These are phyloP conservation scores for Phoenix roebelenii DNA, from an alignment of 176 grass and related monocot species.

Conservation along the genomic window DNA sequence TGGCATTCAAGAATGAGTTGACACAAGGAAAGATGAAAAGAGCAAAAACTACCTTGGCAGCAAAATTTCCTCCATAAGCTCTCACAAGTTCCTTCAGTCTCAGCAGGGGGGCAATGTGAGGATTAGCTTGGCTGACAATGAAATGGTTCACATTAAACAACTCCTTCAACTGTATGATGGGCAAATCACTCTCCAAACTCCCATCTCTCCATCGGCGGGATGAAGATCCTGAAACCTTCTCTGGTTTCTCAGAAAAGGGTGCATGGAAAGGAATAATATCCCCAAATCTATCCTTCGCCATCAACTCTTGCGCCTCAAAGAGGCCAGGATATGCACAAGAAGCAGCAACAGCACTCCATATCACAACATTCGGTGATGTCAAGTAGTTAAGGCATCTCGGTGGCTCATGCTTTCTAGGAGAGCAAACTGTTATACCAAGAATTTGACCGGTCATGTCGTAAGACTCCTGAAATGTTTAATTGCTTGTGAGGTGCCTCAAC, in stretches of 20 bases:
- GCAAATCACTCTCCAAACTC: constrained; percentile 89
- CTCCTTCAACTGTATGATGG: constrained; percentile 74
- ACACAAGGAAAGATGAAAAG: neutral
- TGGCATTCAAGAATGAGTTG: too few relatives aligned
- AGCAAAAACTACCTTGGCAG: constrained; percentile 58
- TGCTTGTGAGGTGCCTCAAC: constrained; percentile 73
- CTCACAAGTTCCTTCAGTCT: constrained; percentile 74
- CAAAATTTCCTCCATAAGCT: constrained; percentile 74
- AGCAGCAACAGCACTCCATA: constrained; percentile 89
- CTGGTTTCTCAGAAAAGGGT: constrained; percentile 38
- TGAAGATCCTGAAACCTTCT: constrained; percentile 33
- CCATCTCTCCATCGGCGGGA: constrained; percentile 80
- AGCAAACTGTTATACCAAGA: constrained; percentile 79
- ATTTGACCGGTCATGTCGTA: constrained; percentile 83
- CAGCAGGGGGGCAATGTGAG: constrained; percentile 74
- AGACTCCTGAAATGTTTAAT: constrained; percentile 95
- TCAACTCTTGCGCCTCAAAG: constrained; percentile 91
- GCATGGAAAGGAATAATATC: constrained; percentile 83
- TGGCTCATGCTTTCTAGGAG: constrained; percentile 80
- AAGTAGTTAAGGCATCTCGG: constrained; percentile 87
- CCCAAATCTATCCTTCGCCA: constrained; percentile 92
- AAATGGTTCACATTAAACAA: constrained; percentile 95
- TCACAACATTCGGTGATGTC: constrained; percentile 85
- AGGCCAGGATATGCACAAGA: constrained; percentile 91
- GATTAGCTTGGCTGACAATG: constrained; percentile 95